These are phyloP conservation scores for Cystofilobasidium ferigula DNA, from an alignment of 768 basidiomycete genomes.

Conservation along the genomic window DNA sequence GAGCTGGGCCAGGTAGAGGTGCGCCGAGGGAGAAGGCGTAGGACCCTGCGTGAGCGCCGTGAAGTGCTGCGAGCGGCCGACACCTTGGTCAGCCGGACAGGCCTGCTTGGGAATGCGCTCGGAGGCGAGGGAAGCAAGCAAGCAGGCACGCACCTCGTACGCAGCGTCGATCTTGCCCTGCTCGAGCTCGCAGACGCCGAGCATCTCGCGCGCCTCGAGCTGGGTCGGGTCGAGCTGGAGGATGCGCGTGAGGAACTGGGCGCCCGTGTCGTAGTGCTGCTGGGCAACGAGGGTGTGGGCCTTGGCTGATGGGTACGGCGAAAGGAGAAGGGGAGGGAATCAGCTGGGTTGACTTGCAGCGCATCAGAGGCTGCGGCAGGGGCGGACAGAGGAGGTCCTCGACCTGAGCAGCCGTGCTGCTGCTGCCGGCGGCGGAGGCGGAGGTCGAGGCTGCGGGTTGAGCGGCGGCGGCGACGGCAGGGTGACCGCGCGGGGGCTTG, in stretches of 20 bases:
- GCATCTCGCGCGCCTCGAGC: slow-evolving; percentile 20
- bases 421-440: neutral
- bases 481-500: neutral
- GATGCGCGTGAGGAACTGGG: slow-evolving; percentile 12
- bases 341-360: no score
- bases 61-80: slow-evolving; percentile 11
- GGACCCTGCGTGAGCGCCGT: slow-evolving; percentile 2
- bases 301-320: slow-evolving; percentile 1
- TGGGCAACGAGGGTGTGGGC: slow-evolving; percentile 25
- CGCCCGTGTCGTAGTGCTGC: slow-evolving; percentile 22
- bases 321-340: neutral
- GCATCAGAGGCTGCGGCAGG: neutral
- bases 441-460: no score
- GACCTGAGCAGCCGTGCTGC: neutral
- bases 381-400: slow-evolving; percentile 17
- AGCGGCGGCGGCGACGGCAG: neutral
- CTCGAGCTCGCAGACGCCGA: slow-evolving; percentile 23
- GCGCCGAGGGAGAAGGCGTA: neutral
- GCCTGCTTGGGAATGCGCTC: no score
- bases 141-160: slow-evolving; percentile 10
- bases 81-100: neutral
- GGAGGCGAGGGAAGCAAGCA: neutral
- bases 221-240: slow-evolving; percentile 12
- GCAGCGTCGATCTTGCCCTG: slow-evolving; percentile 22
- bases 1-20: slow-evolving; percentile 27